Conservation (phyloP, 768 basidiomycete species). For the Tylopilus felleus region DNA sequence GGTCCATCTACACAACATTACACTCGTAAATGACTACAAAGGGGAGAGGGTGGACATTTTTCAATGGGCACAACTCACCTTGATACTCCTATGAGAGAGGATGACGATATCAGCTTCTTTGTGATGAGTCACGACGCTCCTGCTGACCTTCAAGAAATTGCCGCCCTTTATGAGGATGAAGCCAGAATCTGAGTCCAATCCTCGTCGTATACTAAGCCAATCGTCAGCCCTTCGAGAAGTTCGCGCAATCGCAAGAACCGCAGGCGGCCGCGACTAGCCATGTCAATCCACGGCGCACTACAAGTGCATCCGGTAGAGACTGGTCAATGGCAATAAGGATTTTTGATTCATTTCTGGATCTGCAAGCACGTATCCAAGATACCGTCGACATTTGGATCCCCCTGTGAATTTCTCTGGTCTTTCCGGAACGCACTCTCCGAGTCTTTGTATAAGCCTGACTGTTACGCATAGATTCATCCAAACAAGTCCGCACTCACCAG, state of each 20-base stretch:
- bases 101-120: constrained; percentile 9
- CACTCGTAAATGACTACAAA: no score
- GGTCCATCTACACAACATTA: constrained; percentile 8
- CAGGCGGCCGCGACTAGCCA: constrained; percentile 13
- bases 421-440: no score
- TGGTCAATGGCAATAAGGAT: constrained; percentile 14
- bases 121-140: constrained; percentile 10
- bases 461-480: no score
- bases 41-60: no score
- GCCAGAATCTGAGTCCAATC: not conserved
- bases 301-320: not conserved
- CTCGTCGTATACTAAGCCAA: not conserved
- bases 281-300: constrained; percentile 4
- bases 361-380: no score
- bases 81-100: constrained; percentile 17
- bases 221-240: constrained; percentile 8
- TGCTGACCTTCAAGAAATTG: constrained; percentile 1
- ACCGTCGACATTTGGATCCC: no score
- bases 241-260: constrained; percentile 4
- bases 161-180: not conserved
- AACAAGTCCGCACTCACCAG: constrained; percentile 1
- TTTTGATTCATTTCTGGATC: no score
- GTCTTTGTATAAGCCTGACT: no score
- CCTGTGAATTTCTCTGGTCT: no score
- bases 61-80: not conserved